Evolutionary conservation across 2,329 filamentous ascomycete genomes (phyloP).

Genomic region (Fusarium sp.): DNA sequence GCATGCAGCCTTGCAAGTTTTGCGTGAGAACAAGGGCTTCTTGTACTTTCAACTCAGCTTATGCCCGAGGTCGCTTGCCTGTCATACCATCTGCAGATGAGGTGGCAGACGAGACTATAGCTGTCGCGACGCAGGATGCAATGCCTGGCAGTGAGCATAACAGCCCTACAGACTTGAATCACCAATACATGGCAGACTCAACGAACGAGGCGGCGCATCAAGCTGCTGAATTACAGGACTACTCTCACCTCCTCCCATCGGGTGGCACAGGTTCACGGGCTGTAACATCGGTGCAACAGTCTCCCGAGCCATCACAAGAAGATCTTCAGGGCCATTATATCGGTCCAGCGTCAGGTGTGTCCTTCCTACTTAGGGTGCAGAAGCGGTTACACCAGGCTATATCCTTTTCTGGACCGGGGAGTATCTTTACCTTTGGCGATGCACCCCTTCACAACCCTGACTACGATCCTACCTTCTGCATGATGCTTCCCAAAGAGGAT

Average conservation of each 20-base stretch:
- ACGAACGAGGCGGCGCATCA: neutral
- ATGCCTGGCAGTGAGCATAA: conserved; percentile 1
- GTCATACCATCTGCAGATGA: conserved; percentile 33
- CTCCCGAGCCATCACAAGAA: conserved; percentile 47
- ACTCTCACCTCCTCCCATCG: conserved; percentile 13
- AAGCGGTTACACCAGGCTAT: conserved; percentile 46
- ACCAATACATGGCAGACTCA: conserved; percentile 8
- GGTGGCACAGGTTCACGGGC: neutral
- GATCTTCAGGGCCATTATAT: conserved; percentile 50
- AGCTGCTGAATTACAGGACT: conserved; percentile 5
- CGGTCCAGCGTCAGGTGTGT: conserved; percentile 48
- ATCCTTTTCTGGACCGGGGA: conserved; percentile 44
- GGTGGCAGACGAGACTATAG: conserved; percentile 4
- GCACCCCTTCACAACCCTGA: conserved; percentile 55
- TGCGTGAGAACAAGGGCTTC: conserved; percentile 32
- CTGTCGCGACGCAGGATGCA: conserved; percentile 4
- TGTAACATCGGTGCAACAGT: conserved; percentile 36
- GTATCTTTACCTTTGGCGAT: conserved; percentile 62
- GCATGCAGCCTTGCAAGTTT: conserved; percentile 43
- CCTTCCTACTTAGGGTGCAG: conserved; percentile 47
- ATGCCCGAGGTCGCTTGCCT: conserved; percentile 41
- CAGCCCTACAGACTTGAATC: conserved; percentile 9
- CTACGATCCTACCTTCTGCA: conserved; percentile 50
- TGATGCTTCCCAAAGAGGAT: conserved; percentile 54
- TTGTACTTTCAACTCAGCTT: conserved; percentile 44